Conservation (phyloP, 192 early-diverging fungal genomes). For the Linnemannia zychae region DNA sequence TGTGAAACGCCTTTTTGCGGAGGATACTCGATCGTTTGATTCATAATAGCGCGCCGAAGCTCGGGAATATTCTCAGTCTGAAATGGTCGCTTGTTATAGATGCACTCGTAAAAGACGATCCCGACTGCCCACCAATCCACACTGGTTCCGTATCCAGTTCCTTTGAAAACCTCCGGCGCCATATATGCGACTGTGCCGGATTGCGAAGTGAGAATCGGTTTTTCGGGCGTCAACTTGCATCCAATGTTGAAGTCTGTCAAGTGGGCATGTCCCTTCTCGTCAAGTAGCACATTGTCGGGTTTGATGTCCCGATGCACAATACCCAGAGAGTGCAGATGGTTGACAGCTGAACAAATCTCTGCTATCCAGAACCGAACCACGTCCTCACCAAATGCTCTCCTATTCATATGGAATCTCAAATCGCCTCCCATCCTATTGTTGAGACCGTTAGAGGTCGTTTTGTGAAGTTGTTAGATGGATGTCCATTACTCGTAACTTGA, state of each 20-base stretch:
- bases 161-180: constrained; percentile 83
- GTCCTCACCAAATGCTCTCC: constrained; percentile 78
- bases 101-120: constrained; percentile 90
- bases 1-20: constrained; percentile 25
- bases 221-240: constrained; percentile 71
- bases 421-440: constrained; percentile 82
- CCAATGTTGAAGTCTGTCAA: constrained; percentile 98
- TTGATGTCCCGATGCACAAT: constrained; percentile 95
- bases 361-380: constrained; percentile 88
- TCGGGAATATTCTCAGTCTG: constrained; percentile 37
- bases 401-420: constrained; percentile 83
- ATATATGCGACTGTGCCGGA: constrained; percentile 96
- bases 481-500: neutral
- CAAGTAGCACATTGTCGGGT: constrained; percentile 90
- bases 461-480: neutral
- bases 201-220: constrained; percentile 77
- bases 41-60: constrained; percentile 31
- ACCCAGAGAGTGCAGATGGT: constrained; percentile 84
- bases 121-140: constrained; percentile 99
- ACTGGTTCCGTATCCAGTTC: constrained; percentile 82
- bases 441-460: too few species aligned
- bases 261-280: constrained; percentile 86
- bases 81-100: constrained; percentile 66
- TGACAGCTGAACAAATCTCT: constrained; percentile 85
- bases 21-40: constrained; percentile 46